Evolutionary conservation across 352 stramenopile species (phyloP).

Genomic region (Pythium scleroteichum): DNA sequence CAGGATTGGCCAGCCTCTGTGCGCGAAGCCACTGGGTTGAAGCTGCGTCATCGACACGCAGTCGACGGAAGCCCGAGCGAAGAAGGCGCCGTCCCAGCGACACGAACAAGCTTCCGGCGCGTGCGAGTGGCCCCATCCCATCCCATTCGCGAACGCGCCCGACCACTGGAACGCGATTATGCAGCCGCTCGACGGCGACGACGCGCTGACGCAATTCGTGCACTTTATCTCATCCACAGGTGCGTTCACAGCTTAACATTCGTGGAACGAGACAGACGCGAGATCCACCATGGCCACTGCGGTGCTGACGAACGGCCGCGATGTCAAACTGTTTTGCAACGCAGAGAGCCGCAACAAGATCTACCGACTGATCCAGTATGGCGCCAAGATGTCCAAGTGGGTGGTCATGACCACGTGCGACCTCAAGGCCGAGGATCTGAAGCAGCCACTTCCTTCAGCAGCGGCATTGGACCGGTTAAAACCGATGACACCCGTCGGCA

Average conservation of each 20-base stretch:
- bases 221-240: slow-evolving; percentile 57
- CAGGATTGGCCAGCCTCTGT: too few species aligned
- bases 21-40: slow-evolving; percentile 10
- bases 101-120: slow-evolving; percentile 13
- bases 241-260: slow-evolving; percentile 16
- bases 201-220: slow-evolving; percentile 40
- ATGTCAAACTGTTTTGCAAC: slow-evolving; percentile 11
- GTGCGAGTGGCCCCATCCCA: not conserved
- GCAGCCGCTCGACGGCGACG: slow-evolving; percentile 23
- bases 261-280: not conserved
- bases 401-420: slow-evolving; percentile 28
- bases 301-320: not conserved
- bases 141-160: not conserved
- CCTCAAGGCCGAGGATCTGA: slow-evolving; percentile 18
- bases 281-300: not conserved
- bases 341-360: slow-evolving; percentile 62
- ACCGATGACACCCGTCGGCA: slow-evolving; percentile 1
- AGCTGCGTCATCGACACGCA: slow-evolving; percentile 14
- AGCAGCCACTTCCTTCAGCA: slow-evolving; percentile 6
- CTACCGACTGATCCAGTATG: slow-evolving; percentile 65
- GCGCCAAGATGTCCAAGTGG: slow-evolving; percentile 55
- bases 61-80: not conserved
- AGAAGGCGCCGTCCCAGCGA: not conserved
- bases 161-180: slow-evolving; percentile 14
- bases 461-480: not conserved